These are phyloP conservation scores for Aureobasidium subglaciale DNA, from an alignment of 2,329 filamentous ascomycete species.

Conservation along the genomic window DNA sequence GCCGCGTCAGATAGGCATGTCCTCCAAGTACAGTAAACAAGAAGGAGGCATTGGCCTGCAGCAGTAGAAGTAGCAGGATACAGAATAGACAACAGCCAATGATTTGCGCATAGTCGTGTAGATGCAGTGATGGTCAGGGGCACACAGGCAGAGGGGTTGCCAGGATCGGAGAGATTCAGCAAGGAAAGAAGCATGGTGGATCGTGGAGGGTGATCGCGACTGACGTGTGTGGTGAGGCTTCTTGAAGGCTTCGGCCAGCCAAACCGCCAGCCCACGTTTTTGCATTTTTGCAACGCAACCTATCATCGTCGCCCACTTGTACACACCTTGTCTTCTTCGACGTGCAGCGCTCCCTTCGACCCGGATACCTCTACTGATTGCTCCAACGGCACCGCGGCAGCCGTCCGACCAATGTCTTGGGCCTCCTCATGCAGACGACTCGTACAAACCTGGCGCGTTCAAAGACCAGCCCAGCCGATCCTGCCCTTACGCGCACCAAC, in stretches of 20 bases:
- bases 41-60: too few species aligned
- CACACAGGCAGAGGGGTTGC: not conserved
- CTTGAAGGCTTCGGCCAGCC: slow-evolving; percentile 3
- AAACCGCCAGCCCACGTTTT: slow-evolving; percentile 4
- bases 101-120: too few species aligned
- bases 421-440: slow-evolving; percentile 15
- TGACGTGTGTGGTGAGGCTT: slow-evolving; percentile 5
- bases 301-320: not conserved
- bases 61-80: too few species aligned
- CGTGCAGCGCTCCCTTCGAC: not conserved
- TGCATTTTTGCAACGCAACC: not conserved
- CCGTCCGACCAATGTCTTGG: slow-evolving; percentile 15
- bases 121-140: slow-evolving; percentile 9
- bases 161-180: not conserved
- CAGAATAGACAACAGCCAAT: too few species aligned
- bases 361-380: not conserved
- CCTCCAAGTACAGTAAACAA: not conserved
- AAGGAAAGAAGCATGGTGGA: not conserved
- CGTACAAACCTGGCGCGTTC: slow-evolving; percentile 14
- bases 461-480: slow-evolving; percentile 11
- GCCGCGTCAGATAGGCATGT: not conserved
- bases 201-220: not conserved
- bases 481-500: slow-evolving; percentile 1
- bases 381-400: slow-evolving; percentile 1
- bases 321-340: not conserved